Percentiles rank a stretch among this genome's conserved stretches.
These are phyloP conservation scores for Penicillium sp. DNA, from an alignment of 2,329 filamentous ascomycete species.

Conservation along the genomic window DNA sequence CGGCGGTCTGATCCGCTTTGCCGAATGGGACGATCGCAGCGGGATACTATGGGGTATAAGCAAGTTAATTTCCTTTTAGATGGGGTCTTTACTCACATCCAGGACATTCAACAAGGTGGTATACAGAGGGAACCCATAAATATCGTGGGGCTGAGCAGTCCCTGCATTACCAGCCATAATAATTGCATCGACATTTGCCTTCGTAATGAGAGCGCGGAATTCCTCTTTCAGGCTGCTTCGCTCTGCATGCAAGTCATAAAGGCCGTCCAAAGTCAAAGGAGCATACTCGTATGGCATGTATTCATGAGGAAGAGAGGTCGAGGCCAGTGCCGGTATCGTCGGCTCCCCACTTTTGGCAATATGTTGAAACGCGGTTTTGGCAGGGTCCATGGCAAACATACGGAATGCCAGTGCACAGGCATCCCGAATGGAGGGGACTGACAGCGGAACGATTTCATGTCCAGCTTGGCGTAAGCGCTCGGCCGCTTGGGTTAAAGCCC, in stretches of 20 bases:
- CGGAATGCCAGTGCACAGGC: slow-evolving; percentile 10
- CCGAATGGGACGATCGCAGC: slow-evolving; percentile 48
- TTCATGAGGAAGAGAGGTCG: slow-evolving; percentile 18
- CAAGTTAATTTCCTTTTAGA: background rate
- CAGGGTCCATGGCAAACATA: slow-evolving; percentile 18
- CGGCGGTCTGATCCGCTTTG: slow-evolving; percentile 42
- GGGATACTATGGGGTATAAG: slow-evolving; percentile 41
- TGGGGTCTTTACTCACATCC: slow-evolving; percentile 40
- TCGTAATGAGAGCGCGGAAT: slow-evolving; percentile 44
- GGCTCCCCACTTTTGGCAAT: slow-evolving; percentile 44
- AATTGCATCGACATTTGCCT: slow-evolving; percentile 50
- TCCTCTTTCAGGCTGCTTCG: slow-evolving; percentile 32
- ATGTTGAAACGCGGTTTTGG: slow-evolving; percentile 22
- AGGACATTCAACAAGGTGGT: slow-evolving; percentile 53
- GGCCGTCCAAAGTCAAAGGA: slow-evolving; percentile 35
- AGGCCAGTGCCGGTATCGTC: slow-evolving; percentile 12
- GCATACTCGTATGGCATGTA: slow-evolving; percentile 9
- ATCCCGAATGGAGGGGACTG: slow-evolving; percentile 4
- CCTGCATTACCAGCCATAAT: slow-evolving; percentile 50
- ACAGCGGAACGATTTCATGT: slow-evolving; percentile 7
- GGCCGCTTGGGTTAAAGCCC: slow-evolving; percentile 6
- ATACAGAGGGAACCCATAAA: slow-evolving; percentile 32
- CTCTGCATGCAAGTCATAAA: slow-evolving; percentile 47
- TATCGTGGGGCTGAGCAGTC: slow-evolving; percentile 54
- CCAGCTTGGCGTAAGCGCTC: slow-evolving; percentile 8